Percentiles rank a stretch among this genome's conserved stretches.
These are phyloP conservation scores for Ogataea thermomethanolica DNA, from an alignment of 805 yeast species.

Conservation along the genomic window DNA sequence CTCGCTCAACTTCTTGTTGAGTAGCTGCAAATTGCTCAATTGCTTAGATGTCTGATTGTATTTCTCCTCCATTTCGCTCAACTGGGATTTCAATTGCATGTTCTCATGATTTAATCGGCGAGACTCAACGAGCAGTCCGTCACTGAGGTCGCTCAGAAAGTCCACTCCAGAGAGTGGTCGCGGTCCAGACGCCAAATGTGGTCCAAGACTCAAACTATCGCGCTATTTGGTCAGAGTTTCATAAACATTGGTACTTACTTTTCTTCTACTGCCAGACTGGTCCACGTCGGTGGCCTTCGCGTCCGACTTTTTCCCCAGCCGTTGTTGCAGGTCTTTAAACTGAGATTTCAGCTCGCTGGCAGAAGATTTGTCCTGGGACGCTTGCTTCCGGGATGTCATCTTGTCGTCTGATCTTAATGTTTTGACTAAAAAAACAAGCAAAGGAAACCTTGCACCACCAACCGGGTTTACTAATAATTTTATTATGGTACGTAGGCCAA, in stretches of 20 bases:
- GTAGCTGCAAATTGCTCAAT: slow-evolving; percentile 33
- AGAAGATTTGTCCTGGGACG: slow-evolving; percentile 17
- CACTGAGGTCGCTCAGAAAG: slow-evolving; percentile 72
- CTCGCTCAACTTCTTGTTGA: slow-evolving; percentile 33
- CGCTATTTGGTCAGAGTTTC: slow-evolving; percentile 14
- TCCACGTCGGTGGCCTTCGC: background rate
- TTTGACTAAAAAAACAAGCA: slow-evolving; percentile 7
- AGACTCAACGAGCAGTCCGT: slow-evolving; percentile 66
- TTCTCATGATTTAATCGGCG: slow-evolving; percentile 67
- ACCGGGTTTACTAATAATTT: background rate
- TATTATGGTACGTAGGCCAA: slow-evolving; percentile 9
- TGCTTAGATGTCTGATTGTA: slow-evolving; percentile 36
- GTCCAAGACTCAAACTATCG: slow-evolving; percentile 11
- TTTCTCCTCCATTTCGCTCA: slow-evolving; percentile 43
- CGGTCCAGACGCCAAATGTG: slow-evolving; percentile 10
- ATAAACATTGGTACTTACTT: slow-evolving; percentile 9
- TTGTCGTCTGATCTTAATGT: slow-evolving; percentile 4
- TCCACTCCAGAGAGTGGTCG: slow-evolving; percentile 57
- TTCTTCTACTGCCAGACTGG: slow-evolving; percentile 4
- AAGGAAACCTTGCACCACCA: slow-evolving; percentile 3
- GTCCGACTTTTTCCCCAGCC: slow-evolving; percentile 17
- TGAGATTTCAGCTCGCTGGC: slow-evolving; percentile 39
- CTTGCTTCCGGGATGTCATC: slow-evolving; percentile 11
- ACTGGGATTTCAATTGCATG: slow-evolving; percentile 40
- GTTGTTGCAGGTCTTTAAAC: slow-evolving; percentile 41